These are phyloP conservation scores for Blastobotrys indianensis DNA, from an alignment of 1,139 yeast genomes.

Conservation along the genomic window DNA sequence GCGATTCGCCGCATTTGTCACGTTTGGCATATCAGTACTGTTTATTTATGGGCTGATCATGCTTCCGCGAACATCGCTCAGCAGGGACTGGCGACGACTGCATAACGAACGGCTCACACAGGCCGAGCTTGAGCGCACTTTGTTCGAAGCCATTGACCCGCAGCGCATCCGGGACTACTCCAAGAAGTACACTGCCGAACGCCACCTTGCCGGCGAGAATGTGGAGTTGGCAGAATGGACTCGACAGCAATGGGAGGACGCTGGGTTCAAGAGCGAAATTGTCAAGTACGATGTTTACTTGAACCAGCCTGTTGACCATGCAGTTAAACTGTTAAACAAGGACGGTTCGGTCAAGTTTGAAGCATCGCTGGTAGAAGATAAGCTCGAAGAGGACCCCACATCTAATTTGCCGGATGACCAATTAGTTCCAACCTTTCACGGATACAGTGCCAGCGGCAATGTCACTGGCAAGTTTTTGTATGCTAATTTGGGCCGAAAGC, in stretches of 20 bases:
- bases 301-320: conserved; percentile 55
- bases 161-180: conserved; percentile 27
- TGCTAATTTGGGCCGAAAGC: conserved; percentile 55
- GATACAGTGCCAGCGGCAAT: conserved; percentile 64
- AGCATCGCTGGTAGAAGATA: conserved; percentile 70
- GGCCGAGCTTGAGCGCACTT: conserved; percentile 30
- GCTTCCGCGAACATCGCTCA: conserved; percentile 19
- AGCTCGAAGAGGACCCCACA: conserved; percentile 61
- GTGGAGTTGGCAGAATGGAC: conserved; percentile 63
- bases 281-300: conserved; percentile 57
- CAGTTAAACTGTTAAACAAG: conserved; percentile 40
- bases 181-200: conserved; percentile 46
- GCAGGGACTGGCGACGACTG: conserved; percentile 73
- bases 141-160: conserved; percentile 27
- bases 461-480: conserved; percentile 54
- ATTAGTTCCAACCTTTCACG: conserved; percentile 55
- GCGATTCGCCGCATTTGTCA: too few relatives aligned
- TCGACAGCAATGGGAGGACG: conserved; percentile 52
- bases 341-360: conserved; percentile 42
- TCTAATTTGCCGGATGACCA: conserved; percentile 44
- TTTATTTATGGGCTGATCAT: too few relatives aligned
- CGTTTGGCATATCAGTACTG: too few relatives aligned
- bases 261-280: conserved; percentile 48
- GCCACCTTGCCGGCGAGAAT: conserved; percentile 72
- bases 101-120: conserved; percentile 37